phyloP scores from a whole-genome alignment of 768 basidiomycete species.

The Panaeolus cyanescens region DNA sequence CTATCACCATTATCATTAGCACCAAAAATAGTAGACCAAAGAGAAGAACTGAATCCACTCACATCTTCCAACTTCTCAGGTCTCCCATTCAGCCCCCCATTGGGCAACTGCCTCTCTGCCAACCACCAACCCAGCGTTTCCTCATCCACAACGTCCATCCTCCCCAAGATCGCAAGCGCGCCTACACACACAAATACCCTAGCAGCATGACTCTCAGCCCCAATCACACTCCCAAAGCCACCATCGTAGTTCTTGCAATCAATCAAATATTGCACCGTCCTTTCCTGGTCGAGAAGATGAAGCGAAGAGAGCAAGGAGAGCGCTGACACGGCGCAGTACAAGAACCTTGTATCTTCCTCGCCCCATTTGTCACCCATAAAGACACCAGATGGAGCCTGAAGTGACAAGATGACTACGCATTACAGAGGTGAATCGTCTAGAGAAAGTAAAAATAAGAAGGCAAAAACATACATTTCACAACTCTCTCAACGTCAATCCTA shows the following conservation, averaged over 20 bases:
- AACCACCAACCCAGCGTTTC: constrained; percentile 93
- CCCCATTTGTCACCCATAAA: constrained; percentile 92
- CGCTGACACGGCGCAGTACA: constrained; percentile 83
- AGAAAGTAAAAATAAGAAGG: neutral
- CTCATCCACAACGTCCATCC: constrained; percentile 75
- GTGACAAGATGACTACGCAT: constrained; percentile 71
- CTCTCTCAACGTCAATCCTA: constrained; percentile 65
- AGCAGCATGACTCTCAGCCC: constrained; percentile 91
- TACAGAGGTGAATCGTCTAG: no score
- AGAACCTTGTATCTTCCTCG: constrained; percentile 91
- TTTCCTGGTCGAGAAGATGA: constrained; percentile 65
- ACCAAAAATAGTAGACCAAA: neutral
- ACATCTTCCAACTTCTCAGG: constrained; percentile 98
- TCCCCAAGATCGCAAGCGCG: constrained; percentile 83
- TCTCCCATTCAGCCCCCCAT: constrained; percentile 94
- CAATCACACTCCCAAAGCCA: constrained; percentile 82
- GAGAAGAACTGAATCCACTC: constrained; percentile 25
- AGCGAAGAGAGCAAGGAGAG: constrained; percentile 81
- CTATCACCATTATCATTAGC: constrained; percentile 36
- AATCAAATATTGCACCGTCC: constrained; percentile 70
- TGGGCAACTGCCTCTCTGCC: constrained; percentile 88
- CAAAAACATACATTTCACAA: constrained; percentile 66
- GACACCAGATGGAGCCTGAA: constrained; percentile 84
- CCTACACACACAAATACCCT: constrained; percentile 90
- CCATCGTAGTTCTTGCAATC: constrained; percentile 94